phyloP scores from a whole-genome alignment of 768 basidiomycete species.

The Hericium coralloides region DNA sequence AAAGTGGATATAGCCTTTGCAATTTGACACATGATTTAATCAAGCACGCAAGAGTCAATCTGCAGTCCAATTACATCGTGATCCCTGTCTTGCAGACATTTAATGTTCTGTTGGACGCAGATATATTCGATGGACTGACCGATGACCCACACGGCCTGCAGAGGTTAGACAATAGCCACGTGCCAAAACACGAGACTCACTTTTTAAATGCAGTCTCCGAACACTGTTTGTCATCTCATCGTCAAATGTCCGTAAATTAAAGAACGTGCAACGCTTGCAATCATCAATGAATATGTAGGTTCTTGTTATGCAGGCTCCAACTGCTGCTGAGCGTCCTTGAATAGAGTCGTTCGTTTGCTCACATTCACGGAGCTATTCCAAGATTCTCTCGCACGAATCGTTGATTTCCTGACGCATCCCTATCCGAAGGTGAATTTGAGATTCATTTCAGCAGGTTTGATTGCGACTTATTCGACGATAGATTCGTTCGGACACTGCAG shows the following conservation, averaged over 20 bases:
- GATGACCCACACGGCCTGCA: constrained; percentile 37
- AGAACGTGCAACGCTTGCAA: constrained; percentile 74
- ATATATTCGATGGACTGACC: constrained; percentile 42
- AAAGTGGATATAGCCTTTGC: constrained; percentile 35
- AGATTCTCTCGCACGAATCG: constrained; percentile 36
- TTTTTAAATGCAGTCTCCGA: constrained; percentile 33
- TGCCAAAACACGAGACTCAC: neutral
- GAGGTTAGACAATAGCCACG: constrained; percentile 34
- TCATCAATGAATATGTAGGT: constrained; percentile 81
- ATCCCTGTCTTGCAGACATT: constrained; percentile 79
- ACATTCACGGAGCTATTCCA: constrained; percentile 37
- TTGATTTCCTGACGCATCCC: constrained; percentile 62
- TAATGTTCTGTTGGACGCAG: constrained; percentile 63
- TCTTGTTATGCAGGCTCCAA: neutral
- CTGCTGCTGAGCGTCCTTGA: neutral
- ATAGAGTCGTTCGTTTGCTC: constrained; percentile 61
- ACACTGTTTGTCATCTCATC: constrained; percentile 47
- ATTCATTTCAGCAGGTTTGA: constrained; percentile 8
- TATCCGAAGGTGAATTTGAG: constrained; percentile 64
- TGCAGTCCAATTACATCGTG: constrained; percentile 60
- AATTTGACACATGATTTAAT: constrained; percentile 53
- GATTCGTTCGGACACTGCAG: constrained; percentile 77
- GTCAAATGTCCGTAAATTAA: constrained; percentile 58
- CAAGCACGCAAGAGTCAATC: constrained; percentile 40
- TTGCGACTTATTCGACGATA: constrained; percentile 22